phyloP scores from a whole-genome alignment of 1,139 yeast species.

The Petasospora fabianii region DNA sequence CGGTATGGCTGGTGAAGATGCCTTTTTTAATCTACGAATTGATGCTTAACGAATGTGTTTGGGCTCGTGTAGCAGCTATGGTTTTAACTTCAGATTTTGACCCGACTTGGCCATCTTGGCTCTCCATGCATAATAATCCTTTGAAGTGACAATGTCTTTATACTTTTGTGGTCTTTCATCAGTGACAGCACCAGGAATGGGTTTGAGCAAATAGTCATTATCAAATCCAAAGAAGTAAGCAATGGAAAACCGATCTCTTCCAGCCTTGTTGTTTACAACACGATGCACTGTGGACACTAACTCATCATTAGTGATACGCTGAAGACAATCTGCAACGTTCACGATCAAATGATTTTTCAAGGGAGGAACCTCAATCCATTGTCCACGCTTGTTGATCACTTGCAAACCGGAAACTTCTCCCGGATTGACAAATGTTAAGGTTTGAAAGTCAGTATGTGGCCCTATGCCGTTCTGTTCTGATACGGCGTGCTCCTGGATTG shows the following conservation, averaged over 20 bases:
- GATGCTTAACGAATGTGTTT: too few species aligned
- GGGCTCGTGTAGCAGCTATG: too few species aligned
- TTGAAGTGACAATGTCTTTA: constrained; percentile 9
- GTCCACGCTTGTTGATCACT: constrained; percentile 30
- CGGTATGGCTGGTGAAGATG: constrained; percentile 30
- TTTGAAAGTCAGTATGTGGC: constrained; percentile 38
- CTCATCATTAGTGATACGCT: constrained; percentile 33
- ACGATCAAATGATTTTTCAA: constrained; percentile 30
- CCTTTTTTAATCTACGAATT: too few species aligned
- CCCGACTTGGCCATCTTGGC: constrained; percentile 11
- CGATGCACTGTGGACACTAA: constrained; percentile 33
- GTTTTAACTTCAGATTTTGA: constrained; percentile 5
- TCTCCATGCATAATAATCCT: constrained; percentile 10
- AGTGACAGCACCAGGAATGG: constrained; percentile 23
- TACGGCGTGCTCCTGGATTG: constrained; percentile 27
- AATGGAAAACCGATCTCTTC: constrained; percentile 29
- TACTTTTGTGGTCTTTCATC: constrained; percentile 21
- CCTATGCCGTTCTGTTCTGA: constrained; percentile 33
- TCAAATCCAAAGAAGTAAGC: constrained; percentile 32
- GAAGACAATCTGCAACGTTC: constrained; percentile 33
- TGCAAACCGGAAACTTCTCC: constrained; percentile 33
- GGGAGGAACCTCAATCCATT: constrained; percentile 32
- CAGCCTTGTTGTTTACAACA: constrained; percentile 28
- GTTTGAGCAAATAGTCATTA: constrained; percentile 25
- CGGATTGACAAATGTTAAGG: constrained; percentile 33